These are phyloP conservation scores for Fusarium torreyae DNA, from an alignment of 2,329 filamentous ascomycete species.

Conservation along the genomic window DNA sequence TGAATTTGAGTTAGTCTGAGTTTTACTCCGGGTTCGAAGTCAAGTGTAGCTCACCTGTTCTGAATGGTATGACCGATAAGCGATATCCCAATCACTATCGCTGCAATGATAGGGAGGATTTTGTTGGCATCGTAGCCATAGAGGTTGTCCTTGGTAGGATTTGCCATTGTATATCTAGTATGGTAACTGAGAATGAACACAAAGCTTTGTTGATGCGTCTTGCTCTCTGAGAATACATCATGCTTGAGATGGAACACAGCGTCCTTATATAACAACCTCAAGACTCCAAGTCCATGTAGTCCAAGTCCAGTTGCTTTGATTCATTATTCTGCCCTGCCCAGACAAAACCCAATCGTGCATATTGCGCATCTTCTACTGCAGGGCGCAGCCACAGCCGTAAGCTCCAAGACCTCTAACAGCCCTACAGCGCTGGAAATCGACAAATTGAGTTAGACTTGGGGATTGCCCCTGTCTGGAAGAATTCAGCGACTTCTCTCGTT, in stretches of 20 bases:
- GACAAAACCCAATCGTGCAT: background rate
- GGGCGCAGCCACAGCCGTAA: conserved; percentile 31
- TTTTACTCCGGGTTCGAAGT: fast-evolving
- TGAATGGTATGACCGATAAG: conserved; percentile 36
- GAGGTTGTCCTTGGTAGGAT: conserved; percentile 41
- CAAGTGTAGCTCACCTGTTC: conserved; percentile 27
- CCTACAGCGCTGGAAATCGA: conserved; percentile 39
- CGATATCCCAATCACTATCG: conserved; percentile 40
- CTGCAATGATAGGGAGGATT: conserved; percentile 40
- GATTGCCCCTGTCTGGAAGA: conserved; percentile 11
- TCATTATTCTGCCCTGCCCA: background rate
- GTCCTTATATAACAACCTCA: conserved; percentile 3
- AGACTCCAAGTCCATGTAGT: background rate
- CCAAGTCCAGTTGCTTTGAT: background rate
- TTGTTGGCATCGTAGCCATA: conserved; percentile 48
- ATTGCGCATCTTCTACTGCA: conserved; percentile 1
- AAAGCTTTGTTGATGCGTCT: background rate
- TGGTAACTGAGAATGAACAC: too few relatives aligned
- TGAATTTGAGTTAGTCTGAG: conserved; percentile 2
- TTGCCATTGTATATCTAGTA: conserved; percentile 19
- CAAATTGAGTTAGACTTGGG: conserved; percentile 30
- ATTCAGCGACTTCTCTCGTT: background rate
- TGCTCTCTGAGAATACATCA: background rate
- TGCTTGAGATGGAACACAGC: background rate
- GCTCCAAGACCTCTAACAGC: conserved; percentile 15